phyloP scores from a whole-genome alignment of 1,284 basidiomycete species.

The Mixia osmundae region DNA sequence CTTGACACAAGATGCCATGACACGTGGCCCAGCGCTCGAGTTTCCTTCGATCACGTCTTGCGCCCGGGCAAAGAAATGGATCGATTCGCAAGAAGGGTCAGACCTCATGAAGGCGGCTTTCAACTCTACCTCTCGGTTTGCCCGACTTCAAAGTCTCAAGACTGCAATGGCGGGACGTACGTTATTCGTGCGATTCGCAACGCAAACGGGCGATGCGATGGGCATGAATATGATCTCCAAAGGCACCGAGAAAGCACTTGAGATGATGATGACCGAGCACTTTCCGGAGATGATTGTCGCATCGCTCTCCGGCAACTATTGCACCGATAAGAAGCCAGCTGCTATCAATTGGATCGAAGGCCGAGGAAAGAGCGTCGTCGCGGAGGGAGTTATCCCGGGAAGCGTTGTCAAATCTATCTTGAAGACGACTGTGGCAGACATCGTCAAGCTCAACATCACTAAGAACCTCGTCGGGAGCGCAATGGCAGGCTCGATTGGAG shows the following conservation, averaged over 20 bases:
- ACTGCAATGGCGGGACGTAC: constrained; percentile 71
- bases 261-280: constrained; percentile 40
- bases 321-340: constrained; percentile 98
- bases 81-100: constrained; percentile 65
- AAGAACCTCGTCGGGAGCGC: constrained; percentile 95
- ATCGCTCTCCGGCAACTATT: constrained; percentile 90
- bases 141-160: constrained; percentile 57
- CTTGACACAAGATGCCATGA: constrained; percentile 85
- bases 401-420: constrained; percentile 67
- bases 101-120: constrained; percentile 57
- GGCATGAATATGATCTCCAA: constrained; percentile 87
- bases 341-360: constrained; percentile 99
- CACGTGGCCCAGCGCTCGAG: constrained; percentile 88
- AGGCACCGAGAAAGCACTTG: constrained; percentile 81
- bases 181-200: constrained; percentile 85
- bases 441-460: constrained; percentile 85
- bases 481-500: constrained; percentile 91
- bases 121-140: constrained; percentile 81
- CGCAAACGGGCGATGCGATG: constrained; percentile 94
- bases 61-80: constrained; percentile 66
- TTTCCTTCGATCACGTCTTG: constrained; percentile 65
- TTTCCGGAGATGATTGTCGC: constrained; percentile 91
- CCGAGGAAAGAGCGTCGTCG: constrained; percentile 88
- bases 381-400: constrained; percentile 81
- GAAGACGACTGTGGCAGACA: constrained; percentile 77